Conservation (phyloP, 2,329 filamentous ascomycete species). For the Cladophialophora exuberans region DNA sequence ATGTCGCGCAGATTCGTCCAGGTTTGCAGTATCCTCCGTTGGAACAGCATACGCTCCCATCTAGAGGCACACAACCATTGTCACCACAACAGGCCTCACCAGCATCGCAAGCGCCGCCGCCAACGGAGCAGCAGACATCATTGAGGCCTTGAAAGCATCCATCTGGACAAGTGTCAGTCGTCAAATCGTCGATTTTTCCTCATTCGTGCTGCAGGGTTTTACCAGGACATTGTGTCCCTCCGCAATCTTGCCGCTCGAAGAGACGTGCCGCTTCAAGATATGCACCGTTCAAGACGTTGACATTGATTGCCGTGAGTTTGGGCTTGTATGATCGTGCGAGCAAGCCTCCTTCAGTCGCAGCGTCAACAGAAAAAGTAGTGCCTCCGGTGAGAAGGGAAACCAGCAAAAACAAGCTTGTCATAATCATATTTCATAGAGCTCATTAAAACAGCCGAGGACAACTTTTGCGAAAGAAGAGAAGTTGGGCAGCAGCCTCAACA, state of each 20-base stretch:
- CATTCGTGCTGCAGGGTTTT: not conserved
- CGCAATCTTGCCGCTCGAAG: conserved; percentile 1
- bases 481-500: no score
- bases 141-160: conserved; percentile 1
- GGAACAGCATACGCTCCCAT: conserved; percentile 13
- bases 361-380: not conserved
- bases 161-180: conserved; percentile 1
- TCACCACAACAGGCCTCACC: conserved; percentile 8
- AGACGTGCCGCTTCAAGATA: not conserved
- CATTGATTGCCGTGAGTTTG: not conserved
- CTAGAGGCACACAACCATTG: conserved; percentile 6
- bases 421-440: no score
- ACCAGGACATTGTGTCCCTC: conserved; percentile 10
- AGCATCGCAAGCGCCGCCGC: conserved; percentile 1
- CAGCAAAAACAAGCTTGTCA: no score
- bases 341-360: not conserved
- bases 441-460: no score
- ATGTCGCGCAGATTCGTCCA: conserved; percentile 3
- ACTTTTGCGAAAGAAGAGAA: no score
- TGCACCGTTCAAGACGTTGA: not conserved
- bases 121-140: conserved; percentile 4
- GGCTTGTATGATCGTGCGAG: not conserved
- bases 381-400: not conserved
- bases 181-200: not conserved
- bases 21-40: conserved; percentile 8